Base-by-base conservation (phyloP, 257 asterid species). In the Coffea eugenioides region DNA sequence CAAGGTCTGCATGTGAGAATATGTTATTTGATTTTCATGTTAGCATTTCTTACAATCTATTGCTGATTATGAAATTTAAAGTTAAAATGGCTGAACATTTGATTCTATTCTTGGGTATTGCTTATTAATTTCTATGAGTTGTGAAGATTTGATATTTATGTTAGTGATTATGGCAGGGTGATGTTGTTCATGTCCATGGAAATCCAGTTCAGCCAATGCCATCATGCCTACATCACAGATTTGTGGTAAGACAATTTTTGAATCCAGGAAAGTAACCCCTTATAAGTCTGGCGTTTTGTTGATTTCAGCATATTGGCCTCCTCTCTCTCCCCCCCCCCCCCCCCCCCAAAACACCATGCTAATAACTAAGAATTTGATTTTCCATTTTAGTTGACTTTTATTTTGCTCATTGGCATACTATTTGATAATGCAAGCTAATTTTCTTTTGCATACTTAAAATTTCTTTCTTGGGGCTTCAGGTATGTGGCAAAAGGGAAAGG, bases 201-300 rank as follows among this genome's bases (percentile, higher is more conserved):
- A 95, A 92, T 87, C 89, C 96, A 61, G 82, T 92, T 80, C 84
- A 88, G 82, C 98, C 99, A 73, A 86, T 95, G 98, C 98, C 99
- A 27, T 86, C 93, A 43, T 92, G 98, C 87, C 88, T 95, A 27
- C 82, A 85, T 87, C 98, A 95, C 85, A 88, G 96, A 90, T 92
- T 89, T 88, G 84, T 92, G 98, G 99, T 95, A 82, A 90, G 96
- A 81, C 73, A 75, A 80, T 64, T 74, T 78, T 48, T 51, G 61
- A 15, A 49, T 46, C 52, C 54, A 69, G 36, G 27, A 31, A 31
- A 10, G 6, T 48, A 4, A 13, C 14, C 4, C 14, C 4, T 6
- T 69, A 62, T 23, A 36, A 25, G 1, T 57, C 5, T 12, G 8
- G 51, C 15, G 36, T 71, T 36, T 16, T 71, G 46, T n/a, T 65